These are phyloP conservation scores for Jaminaea rosea DNA, from an alignment of 1,284 basidiomycete genomes.

Conservation along the genomic window DNA sequence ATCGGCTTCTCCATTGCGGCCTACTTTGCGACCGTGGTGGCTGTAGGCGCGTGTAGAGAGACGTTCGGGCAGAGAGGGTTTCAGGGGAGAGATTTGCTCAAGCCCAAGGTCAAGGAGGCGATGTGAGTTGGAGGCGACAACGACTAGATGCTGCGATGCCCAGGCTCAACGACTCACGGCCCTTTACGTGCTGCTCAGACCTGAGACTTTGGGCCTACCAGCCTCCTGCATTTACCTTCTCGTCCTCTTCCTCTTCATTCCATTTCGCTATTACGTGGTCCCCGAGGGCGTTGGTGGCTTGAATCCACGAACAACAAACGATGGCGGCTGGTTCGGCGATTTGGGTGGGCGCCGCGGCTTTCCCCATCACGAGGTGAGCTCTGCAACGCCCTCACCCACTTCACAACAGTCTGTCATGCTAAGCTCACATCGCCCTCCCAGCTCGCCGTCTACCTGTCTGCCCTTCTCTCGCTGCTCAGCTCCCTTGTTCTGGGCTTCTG, in stretches of 20 bases:
- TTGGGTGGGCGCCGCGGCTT: slow-evolving; percentile 55
- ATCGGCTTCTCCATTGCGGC: not conserved
- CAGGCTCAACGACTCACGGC: not conserved
- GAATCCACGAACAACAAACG: not conserved
- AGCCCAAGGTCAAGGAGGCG: slow-evolving; percentile 9
- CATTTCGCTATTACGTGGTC: slow-evolving; percentile 31
- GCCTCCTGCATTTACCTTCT: slow-evolving; percentile 82
- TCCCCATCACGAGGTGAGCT: slow-evolving; percentile 63
- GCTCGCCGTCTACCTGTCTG: slow-evolving; percentile 86
- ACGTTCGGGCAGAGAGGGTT: slow-evolving; percentile 34
- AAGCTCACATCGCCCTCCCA: slow-evolving; percentile 46
- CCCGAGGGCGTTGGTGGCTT: not conserved
- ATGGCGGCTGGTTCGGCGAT: slow-evolving; percentile 14
- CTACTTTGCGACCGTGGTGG: not conserved
- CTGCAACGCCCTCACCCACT: not conserved
- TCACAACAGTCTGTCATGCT: too few relatives aligned
- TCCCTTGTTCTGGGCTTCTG: slow-evolving; percentile 90
- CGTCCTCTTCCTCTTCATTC: slow-evolving; percentile 52
- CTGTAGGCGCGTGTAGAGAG: slow-evolving; percentile 8
- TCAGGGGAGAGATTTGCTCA: slow-evolving; percentile 38
- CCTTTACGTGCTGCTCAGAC: slow-evolving; percentile 54
- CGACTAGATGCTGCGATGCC: not conserved
- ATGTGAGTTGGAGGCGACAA: slow-evolving; percentile 4
- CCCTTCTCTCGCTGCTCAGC: slow-evolving; percentile 76
- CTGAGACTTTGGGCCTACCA: slow-evolving; percentile 85